phyloP scores from a whole-genome alignment of 2,329 filamentous ascomycete species.

The Fusarium abutilonis region DNA sequence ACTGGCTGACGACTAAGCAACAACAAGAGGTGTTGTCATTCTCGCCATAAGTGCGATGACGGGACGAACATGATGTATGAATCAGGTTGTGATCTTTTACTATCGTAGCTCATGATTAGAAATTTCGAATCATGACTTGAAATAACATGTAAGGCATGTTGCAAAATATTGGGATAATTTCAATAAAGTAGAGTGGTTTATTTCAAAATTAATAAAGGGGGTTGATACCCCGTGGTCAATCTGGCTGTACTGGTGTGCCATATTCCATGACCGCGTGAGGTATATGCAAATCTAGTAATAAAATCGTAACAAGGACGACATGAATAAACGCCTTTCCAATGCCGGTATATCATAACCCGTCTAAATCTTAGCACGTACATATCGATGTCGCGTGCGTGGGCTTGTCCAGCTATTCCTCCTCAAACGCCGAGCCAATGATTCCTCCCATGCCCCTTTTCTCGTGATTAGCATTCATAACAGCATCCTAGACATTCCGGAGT shows the following conservation, averaged over 20 bases:
- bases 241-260: background rate
- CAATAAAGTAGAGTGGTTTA: too few species aligned
- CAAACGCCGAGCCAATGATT: conserved; percentile 36
- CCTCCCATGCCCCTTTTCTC: conserved; percentile 6
- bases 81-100: background rate
- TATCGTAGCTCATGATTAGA: too few species aligned
- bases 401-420: conserved; percentile 9
- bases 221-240: too few species aligned
- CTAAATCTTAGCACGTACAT: conserved; percentile 21
- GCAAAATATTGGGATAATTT: too few species aligned
- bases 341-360: conserved; percentile 21
- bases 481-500: background rate
- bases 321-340: conserved; percentile 33
- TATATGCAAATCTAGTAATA: conserved; percentile 37
- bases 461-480: conserved; percentile 7
- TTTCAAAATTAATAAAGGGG: too few species aligned
- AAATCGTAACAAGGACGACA: background rate
- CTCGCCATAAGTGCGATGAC: background rate
- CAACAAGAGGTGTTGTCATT: background rate
- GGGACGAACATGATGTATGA: background rate
- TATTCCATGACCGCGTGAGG: conserved; percentile 19
- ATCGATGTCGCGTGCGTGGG: conserved; percentile 19
- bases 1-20: conserved; percentile 18
- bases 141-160: too few species aligned
- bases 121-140: too few species aligned